These are phyloP conservation scores for Coniochaeta ligniaria DNA, from an alignment of 2,329 filamentous ascomycete genomes.

Conservation along the genomic window DNA sequence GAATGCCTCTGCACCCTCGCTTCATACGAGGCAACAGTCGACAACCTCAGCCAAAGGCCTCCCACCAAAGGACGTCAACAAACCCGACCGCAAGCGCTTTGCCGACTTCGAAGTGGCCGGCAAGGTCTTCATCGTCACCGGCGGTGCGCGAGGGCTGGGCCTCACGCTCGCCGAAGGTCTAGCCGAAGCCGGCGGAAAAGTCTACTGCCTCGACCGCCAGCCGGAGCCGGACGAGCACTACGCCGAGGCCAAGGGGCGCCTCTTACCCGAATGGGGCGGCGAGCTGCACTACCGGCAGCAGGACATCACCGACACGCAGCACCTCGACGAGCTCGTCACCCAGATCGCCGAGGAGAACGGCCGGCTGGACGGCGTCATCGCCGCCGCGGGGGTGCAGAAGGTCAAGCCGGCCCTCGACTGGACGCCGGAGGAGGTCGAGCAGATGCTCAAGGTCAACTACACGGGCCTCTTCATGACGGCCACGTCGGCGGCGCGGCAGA, in stretches of 20 bases:
- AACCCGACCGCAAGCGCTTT: constrained; percentile 28
- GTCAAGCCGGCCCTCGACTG: constrained; percentile 63
- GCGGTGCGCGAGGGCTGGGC: constrained; percentile 66
- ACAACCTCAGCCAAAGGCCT: background rate
- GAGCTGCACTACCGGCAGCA: constrained; percentile 59
- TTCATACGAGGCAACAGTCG: background rate
- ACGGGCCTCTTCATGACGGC: constrained; percentile 65
- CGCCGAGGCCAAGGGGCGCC: constrained; percentile 48
- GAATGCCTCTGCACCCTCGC: background rate
- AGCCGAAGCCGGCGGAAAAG: constrained; percentile 66
- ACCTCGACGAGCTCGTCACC: constrained; percentile 50
- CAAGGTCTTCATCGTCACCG: constrained; percentile 63
- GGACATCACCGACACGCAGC: constrained; percentile 56
- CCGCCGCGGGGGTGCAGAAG: constrained; percentile 62
- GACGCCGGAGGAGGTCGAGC: constrained; percentile 44
- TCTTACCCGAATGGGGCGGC: constrained; percentile 57
- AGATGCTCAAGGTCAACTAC: constrained; percentile 64
- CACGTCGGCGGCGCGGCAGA: constrained; percentile 60
- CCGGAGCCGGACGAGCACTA: constrained; percentile 46
- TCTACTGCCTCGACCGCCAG: constrained; percentile 50
- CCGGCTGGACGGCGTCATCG: constrained; percentile 61
- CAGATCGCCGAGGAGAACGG: constrained; percentile 54
- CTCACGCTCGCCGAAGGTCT: constrained; percentile 66
- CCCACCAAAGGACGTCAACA: constrained; percentile 16
- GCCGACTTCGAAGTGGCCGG: constrained; percentile 65